phyloP scores from a whole-genome alignment of 176 grass and related monocot species.

The Aegilops tauschii region DNA sequence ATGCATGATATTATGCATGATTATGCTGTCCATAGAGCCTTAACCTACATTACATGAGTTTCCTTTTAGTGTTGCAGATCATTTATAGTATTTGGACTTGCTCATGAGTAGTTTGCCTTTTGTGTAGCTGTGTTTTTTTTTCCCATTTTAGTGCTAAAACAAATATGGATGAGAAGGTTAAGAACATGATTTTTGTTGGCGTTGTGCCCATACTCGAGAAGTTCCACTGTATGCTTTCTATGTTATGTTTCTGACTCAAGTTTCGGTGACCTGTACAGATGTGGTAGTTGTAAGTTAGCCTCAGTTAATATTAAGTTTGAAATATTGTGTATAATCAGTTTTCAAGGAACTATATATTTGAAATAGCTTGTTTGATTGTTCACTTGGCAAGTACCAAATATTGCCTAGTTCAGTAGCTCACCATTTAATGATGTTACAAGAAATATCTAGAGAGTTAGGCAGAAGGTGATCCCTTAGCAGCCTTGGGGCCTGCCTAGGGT shows the following conservation, averaged over 20 bases:
- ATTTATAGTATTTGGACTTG: conserved; percentile 4
- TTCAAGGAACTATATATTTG: background rate
- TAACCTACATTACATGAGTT: background rate
- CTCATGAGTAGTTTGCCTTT: background rate
- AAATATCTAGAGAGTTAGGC: background rate
- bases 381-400: background rate
- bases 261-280: background rate
- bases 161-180: background rate
- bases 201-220: background rate
- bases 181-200: background rate
- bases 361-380: background rate
- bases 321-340: background rate
- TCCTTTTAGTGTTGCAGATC: background rate
- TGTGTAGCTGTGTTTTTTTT: background rate
- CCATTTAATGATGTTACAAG: background rate
- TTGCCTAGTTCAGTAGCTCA: background rate
- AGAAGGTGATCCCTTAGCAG: background rate
- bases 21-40: background rate
- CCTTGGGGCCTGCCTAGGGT: background rate
- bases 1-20: background rate
- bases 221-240: background rate
- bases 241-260: background rate
- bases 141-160: background rate
- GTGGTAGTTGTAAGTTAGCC: background rate
- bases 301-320: background rate